phyloP scores from a whole-genome alignment of 352 stramenopile genomes.

The Phytophthora pinifolia region DNA sequence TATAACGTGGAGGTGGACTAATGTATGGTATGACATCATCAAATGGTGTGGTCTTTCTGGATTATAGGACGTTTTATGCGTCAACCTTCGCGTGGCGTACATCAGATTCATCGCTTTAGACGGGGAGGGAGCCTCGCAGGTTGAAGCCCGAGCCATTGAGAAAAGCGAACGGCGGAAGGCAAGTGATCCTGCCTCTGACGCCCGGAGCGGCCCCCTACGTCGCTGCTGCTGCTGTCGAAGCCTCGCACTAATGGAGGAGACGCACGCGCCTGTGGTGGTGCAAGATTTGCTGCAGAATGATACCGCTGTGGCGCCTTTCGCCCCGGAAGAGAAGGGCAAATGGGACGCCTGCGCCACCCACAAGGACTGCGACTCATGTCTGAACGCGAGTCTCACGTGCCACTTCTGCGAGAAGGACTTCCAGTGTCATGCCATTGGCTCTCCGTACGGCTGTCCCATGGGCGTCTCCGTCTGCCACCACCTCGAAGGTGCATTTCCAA shows the following conservation, averaged over 20 bases:
- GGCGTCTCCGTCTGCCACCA: conserved; percentile 84
- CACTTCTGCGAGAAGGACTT: conserved; percentile 88
- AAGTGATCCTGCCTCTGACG: too few species aligned
- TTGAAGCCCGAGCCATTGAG: conserved; percentile 23
- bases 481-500: conserved; percentile 71
- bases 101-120: conserved; percentile 7
- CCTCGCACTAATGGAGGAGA: conserved; percentile 8
- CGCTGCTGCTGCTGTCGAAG: not conserved
- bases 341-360: conserved; percentile 50
- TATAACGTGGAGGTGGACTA: too few species aligned
- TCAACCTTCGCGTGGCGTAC: conserved; percentile 2
- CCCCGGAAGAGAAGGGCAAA: not conserved
- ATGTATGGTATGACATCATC: not conserved
- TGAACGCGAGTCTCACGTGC: conserved; percentile 72
- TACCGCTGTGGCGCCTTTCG: not conserved
- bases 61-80: too few species aligned
- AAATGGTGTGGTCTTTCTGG: not conserved
- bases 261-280: conserved; percentile 5
- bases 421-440: conserved; percentile 81
- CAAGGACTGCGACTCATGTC: conserved; percentile 76
- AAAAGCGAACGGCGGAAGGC: conserved; percentile 11
- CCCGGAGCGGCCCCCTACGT: too few species aligned
- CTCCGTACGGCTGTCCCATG: conserved; percentile 55
- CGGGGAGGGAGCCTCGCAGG: not conserved
- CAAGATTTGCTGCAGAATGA: conserved; percentile 5